Percentiles rank a stretch among this genome's conserved stretches.
phyloP scores from a whole-genome alignment of 306 rosid genomes.

The Fragaria iinumae region DNA sequence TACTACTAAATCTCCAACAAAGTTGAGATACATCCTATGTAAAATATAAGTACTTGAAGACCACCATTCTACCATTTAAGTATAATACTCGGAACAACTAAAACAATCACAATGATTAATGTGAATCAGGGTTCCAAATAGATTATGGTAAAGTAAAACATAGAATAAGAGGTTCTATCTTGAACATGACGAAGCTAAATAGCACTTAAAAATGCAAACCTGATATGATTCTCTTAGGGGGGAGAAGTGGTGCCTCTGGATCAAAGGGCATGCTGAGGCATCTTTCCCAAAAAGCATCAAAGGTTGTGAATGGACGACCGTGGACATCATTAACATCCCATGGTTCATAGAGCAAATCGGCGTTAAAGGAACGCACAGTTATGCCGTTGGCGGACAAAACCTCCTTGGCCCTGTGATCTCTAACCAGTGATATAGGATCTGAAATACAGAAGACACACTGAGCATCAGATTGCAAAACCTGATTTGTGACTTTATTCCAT shows the following conservation, averaged over 20 bases:
- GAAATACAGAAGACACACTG: conserved; percentile 29
- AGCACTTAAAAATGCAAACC: conserved; percentile 37
- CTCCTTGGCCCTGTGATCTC: conserved; percentile 90
- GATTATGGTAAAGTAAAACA: neutral
- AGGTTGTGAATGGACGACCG: conserved; percentile 85
- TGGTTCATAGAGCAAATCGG: conserved; percentile 93
- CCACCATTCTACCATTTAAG: neutral
- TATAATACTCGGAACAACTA: neutral
- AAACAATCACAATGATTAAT: conserved; percentile 1
- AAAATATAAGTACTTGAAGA: neutral
- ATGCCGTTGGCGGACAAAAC: conserved; percentile 76
- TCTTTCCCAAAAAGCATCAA: conserved; percentile 89
- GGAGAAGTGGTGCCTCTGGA: conserved; percentile 97
- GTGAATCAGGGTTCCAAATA: neutral
- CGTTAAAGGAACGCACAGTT: conserved; percentile 81
- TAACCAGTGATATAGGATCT: conserved; percentile 94
- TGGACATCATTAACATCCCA: conserved; percentile 92
- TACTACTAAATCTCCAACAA: neutral
- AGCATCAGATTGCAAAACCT: conserved; percentile 13
- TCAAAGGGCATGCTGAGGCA: conserved; percentile 98
- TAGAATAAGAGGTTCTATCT: neutral
- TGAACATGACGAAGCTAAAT: neutral
- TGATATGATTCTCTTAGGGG: conserved; percentile 89
- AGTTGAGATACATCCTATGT: neutral
- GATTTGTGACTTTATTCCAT: conserved; percentile 1